These are phyloP conservation scores for Botrytis squamosa DNA, from an alignment of 2,329 filamentous ascomycete species.

Conservation along the genomic window DNA sequence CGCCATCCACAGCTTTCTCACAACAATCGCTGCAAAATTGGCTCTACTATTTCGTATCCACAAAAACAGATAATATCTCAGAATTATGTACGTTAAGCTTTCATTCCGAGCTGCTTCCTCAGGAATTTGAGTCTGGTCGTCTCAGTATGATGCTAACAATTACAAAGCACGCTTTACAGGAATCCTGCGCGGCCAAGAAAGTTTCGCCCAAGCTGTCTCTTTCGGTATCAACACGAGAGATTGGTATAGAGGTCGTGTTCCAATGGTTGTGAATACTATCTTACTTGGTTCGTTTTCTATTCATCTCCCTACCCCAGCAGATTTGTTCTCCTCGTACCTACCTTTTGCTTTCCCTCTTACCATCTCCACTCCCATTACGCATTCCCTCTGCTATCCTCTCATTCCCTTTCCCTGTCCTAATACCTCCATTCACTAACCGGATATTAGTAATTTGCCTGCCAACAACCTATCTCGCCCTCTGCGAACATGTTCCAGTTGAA, in stretches of 20 bases:
- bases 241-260: conserved; percentile 45
- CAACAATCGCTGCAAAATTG: conserved; percentile 6
- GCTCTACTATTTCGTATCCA: conserved; percentile 3
- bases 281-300: conserved; percentile 3
- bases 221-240: conserved; percentile 46
- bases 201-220: conserved; percentile 46
- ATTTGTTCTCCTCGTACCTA: background rate
- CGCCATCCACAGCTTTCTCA: background rate
- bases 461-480: conserved; percentile 3
- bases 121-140: no score
- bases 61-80: conserved; percentile 22
- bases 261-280: conserved; percentile 42
- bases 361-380: background rate
- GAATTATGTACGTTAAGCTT: conserved; percentile 1
- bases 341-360: background rate
- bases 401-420: no score
- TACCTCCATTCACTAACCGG: background rate
- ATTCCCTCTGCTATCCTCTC: background rate
- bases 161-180: conserved; percentile 41
- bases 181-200: conserved; percentile 47
- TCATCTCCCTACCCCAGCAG: background rate
- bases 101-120: no score
- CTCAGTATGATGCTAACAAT: background rate
- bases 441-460: background rate
- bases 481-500: conserved; percentile 3